phyloP scores from a whole-genome alignment of 2,329 filamentous ascomycete genomes.

The Pestalotiopsis sp. region DNA sequence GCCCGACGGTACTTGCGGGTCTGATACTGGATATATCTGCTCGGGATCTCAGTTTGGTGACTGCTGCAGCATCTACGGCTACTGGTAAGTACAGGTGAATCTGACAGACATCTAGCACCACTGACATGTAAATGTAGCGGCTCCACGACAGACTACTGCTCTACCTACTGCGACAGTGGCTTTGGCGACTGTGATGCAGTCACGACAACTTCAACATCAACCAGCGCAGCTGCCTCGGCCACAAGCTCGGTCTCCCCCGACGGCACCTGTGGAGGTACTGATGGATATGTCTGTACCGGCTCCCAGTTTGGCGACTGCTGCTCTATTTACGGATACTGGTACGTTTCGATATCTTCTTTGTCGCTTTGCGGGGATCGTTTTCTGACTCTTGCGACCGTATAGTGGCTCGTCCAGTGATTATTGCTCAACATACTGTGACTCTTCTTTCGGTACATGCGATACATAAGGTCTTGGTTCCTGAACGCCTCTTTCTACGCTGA shows the following conservation, averaged over 20 bases:
- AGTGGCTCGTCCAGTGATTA: background rate
- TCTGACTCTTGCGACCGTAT: background rate
- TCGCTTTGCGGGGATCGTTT: background rate
- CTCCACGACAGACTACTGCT: background rate
- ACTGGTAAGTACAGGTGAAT: background rate
- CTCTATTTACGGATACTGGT: background rate
- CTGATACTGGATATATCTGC: background rate
- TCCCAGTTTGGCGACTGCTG: background rate
- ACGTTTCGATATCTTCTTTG: background rate
- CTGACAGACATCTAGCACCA: too few species aligned
- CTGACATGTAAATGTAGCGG: background rate
- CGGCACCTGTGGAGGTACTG: background rate
- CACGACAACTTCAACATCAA: background rate
- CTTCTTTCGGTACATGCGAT: background rate
- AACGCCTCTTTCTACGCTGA: too few species aligned
- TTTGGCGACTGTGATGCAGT: background rate
- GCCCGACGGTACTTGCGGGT: background rate
- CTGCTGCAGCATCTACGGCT: slow-evolving; percentile 2
- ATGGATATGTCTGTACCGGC: background rate
- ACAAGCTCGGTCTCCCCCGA: background rate
- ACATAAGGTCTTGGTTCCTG: background rate
- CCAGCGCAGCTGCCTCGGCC: background rate
- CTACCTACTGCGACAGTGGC: background rate
- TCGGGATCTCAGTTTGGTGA: background rate
- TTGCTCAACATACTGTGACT: background rate